A percentile compares a stretch with the other conserved stretches of the same genome.
phyloP scores from a whole-genome alignment of 257 asterid species.

The Solanum sitiens region DNA sequence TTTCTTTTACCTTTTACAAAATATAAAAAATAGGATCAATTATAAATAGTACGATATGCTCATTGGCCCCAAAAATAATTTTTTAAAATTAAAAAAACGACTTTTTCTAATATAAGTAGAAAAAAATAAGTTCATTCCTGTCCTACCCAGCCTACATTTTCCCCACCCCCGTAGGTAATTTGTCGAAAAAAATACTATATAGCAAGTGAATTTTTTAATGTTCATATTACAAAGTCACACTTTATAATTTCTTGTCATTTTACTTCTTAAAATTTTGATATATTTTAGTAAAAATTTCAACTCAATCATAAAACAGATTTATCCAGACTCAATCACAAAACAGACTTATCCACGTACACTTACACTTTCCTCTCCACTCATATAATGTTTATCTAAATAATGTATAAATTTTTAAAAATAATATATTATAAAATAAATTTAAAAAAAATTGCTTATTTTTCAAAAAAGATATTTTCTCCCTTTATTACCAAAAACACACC shows the following conservation, averaged over 20 bases:
- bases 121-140: neutral
- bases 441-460: neutral
- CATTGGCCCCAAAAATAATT: neutral
- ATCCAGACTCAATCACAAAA: too few species aligned
- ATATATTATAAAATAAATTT: too few species aligned
- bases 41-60: neutral
- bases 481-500: neutral
- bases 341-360: neutral
- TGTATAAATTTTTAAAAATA: neutral
- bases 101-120: too few species aligned
- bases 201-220: too few species aligned
- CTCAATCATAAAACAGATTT: too few species aligned
- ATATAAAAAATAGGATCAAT: neutral
- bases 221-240: rapidly evolving
- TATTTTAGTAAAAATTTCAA: too few species aligned
- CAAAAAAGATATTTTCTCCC: neutral
- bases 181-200: too few species aligned
- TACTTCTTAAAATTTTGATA: too few species aligned
- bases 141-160: neutral
- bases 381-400: neutral
- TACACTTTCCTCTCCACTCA: neutral
- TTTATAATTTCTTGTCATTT: too few species aligned
- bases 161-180: too few species aligned
- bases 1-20: neutral
- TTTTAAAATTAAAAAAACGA: too few species aligned